Evolutionary conservation across 2,329 filamentous ascomycete genomes (phyloP).

Genomic region (Trichoderma aggressivum): DNA sequence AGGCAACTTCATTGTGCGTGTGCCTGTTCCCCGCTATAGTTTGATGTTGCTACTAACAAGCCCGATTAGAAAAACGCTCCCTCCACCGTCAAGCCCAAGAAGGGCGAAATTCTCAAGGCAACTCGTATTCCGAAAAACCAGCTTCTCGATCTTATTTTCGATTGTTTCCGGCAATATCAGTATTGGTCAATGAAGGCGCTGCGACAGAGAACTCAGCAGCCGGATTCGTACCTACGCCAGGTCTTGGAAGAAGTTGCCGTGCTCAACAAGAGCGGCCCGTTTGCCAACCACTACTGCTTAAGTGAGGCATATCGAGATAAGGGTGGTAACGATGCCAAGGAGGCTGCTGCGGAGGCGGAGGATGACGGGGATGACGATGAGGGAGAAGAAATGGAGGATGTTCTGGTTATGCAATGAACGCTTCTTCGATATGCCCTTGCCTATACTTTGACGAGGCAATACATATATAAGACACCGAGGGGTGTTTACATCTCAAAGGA

Average conservation of each 20-base stretch:
- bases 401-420: slow-evolving; percentile 38
- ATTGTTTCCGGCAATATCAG: slow-evolving; percentile 77
- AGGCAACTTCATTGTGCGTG: slow-evolving; percentile 56
- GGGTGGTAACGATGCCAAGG: slow-evolving; percentile 45
- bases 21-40: neutral
- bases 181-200: slow-evolving; percentile 95
- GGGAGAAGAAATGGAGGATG: slow-evolving; percentile 75
- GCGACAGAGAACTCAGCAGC: slow-evolving; percentile 73
- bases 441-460: neutral
- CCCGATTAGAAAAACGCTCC: slow-evolving; percentile 50
- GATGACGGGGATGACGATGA: slow-evolving; percentile 66
- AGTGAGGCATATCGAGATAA: slow-evolving; percentile 54
- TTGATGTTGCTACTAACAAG: neutral
- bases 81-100: slow-evolving; percentile 54
- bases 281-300: slow-evolving; percentile 81
- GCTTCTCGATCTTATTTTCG: slow-evolving; percentile 79
- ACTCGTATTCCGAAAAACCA: slow-evolving; percentile 87
- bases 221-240: slow-evolving; percentile 88
- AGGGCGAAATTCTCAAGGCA: slow-evolving; percentile 72
- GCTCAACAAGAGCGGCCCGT: slow-evolving; percentile 76
- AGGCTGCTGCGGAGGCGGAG: slow-evolving; percentile 55
- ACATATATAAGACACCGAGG: neutral
- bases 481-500: neutral
- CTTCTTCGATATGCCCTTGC: neutral
- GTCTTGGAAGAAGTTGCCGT: slow-evolving; percentile 79